Conservation (phyloP, 75 land plant genomes). For the Pinus tabuliformis region DNA sequence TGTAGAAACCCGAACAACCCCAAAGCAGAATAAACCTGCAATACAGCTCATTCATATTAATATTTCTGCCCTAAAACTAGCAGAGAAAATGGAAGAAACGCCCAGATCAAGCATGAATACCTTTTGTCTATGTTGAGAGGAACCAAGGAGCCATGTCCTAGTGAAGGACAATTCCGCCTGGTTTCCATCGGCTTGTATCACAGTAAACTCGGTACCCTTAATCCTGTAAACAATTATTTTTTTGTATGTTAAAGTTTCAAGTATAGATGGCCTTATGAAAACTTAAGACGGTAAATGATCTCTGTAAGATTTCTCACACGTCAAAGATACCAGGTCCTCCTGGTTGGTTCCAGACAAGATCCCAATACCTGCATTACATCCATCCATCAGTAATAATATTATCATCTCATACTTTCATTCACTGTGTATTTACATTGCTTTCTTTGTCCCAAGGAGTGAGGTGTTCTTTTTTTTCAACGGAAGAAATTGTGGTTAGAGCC, state of each 20-base stretch:
- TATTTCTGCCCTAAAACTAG: background rate
- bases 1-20: conserved; percentile 52
- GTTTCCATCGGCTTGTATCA: conserved; percentile 52
- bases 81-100: background rate
- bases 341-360: conserved; percentile 50
- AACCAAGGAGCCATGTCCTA: conserved; percentile 48
- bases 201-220: conserved; percentile 43
- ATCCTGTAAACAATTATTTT: conserved; percentile 33
- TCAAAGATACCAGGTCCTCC: conserved; percentile 48
- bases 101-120: conserved; percentile 9
- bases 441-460: too few species aligned
- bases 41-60: background rate
- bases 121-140: conserved; percentile 83
- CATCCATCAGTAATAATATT: background rate
- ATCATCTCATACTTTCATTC: too few species aligned
- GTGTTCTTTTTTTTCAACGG: too few species aligned
- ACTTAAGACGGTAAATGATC: background rate
- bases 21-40: conserved; percentile 63
- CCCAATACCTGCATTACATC: conserved; percentile 51
- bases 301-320: conserved; percentile 30
- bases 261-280: background rate
- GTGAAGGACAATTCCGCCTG: conserved; percentile 76
- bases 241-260: background rate
- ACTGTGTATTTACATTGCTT: too few species aligned
- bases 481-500: too few species aligned